These are phyloP conservation scores for Neurospora tetrasperma DNA, from an alignment of 495 filamentous ascomycete species.

Conservation along the genomic window DNA sequence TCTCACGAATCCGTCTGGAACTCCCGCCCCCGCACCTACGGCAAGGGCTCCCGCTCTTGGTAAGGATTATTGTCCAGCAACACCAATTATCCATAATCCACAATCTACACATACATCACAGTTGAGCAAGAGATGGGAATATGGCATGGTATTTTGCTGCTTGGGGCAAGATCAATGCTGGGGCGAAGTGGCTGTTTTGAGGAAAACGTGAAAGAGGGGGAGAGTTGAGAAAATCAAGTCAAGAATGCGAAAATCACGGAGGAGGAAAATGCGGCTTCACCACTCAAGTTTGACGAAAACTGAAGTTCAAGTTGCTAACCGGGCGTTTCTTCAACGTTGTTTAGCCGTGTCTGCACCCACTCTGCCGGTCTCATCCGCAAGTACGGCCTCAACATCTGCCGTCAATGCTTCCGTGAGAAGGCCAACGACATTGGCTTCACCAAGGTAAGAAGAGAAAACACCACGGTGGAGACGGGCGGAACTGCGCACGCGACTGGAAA, in stretches of 20 bases:
- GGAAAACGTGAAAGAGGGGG: not conserved
- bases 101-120: constrained; percentile 1
- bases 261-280: not conserved
- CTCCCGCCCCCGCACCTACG: constrained; percentile 91
- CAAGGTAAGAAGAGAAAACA: constrained; percentile 56
- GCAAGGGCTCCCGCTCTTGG: constrained; percentile 89
- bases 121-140: not conserved
- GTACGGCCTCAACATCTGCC: constrained; percentile 98
- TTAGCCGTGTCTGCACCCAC: constrained; percentile 93
- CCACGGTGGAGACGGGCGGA: not conserved
- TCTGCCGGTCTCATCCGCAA: constrained; percentile 94
- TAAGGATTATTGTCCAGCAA: constrained; percentile 35
- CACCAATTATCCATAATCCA: constrained; percentile 1
- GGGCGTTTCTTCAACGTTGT: not conserved
- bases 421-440: constrained; percentile 88
- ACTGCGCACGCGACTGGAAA: not conserved
- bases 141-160: not conserved
- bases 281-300: constrained; percentile 8
- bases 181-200: not conserved
- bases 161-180: not conserved
- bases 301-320: constrained; percentile 12
- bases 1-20: constrained; percentile 99
- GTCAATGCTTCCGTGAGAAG: constrained; percentile 99
- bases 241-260: not conserved
- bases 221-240: not conserved